Evolutionary conservation across 208 protist genomes (phyloP), one percentile per base, ranked within the genome.

Genomic region (Vickermania ingenoplastis): DNA sequence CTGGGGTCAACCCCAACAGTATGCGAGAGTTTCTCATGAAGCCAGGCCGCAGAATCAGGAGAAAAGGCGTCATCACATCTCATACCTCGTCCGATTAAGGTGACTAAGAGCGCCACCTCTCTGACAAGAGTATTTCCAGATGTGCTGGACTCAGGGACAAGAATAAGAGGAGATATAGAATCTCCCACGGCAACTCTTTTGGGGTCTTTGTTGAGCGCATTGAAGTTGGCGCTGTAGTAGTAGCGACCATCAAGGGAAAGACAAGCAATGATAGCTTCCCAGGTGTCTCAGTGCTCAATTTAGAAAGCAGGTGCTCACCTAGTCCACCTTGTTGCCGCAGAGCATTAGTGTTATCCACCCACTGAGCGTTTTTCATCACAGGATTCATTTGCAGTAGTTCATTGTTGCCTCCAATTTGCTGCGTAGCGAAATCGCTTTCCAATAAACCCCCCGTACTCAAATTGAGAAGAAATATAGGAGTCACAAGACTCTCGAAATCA

Each of bases 151-250:
- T 54, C 50, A 28, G 50, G 27, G 11, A 31, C 23, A 21, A 21
- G 25, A 41, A 54, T n/a, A 11, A 54, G 22, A 11, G 50, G 50
- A 24, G 55, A 27, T 26, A 14, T 27, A 7, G 24, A 24, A 25
- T 0, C 21, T 17, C 7, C n/a, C 28, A 26, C 22, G 2, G 41
- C 30, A 23, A 0, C 24, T 51, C 11, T 5, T 13, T 21, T 25
- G 22, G 23, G 7, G 5, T 5, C 5, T 54, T 54, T 23, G 50
- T 23, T 17, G 7, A n/a, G 11, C 11, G 17, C 36, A 45, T n/a
- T n/a, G n/a, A 45, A 45, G 59, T 86, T 83, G 48, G 83, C 67
- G 67, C 77, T 85, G 63, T 79, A 83, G 57, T 84, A 91, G 41
- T 75, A 66, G 41, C 30, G n/a, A 23, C 83, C 83, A 41, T 91